Evolutionary conservation across 306 rosid genomes (phyloP).

Genomic region (Dalbergia oliveri): DNA sequence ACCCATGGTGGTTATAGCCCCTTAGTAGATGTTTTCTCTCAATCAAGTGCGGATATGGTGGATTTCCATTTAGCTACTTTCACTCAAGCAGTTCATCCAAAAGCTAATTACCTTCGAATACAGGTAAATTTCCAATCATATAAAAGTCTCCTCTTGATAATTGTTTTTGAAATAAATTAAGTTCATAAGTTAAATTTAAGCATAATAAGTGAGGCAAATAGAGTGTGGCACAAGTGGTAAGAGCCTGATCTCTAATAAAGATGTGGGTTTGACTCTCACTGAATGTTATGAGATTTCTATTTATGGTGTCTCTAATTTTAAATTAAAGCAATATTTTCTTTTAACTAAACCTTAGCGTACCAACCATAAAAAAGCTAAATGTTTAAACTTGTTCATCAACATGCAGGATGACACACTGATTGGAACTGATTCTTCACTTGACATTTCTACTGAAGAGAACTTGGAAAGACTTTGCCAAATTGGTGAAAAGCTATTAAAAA

Average conservation of each 20-base stretch:
- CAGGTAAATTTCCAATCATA: constrained; percentile 41
- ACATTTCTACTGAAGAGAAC: constrained; percentile 51
- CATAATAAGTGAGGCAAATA: too few relatives aligned
- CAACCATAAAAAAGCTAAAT: not conserved
- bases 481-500: constrained; percentile 48
- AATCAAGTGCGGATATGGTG: constrained; percentile 58
- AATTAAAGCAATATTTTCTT: too few relatives aligned
- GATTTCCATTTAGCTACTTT: constrained; percentile 54
- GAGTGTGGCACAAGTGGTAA: too few relatives aligned
- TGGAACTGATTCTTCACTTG: constrained; percentile 48
- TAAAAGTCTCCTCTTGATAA: too few relatives aligned
- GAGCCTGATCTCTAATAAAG: too few relatives aligned
- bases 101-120: constrained; percentile 54
- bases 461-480: constrained; percentile 44
- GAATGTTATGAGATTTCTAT: too few relatives aligned
- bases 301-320: too few relatives aligned
- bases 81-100: constrained; percentile 54
- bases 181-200: too few relatives aligned
- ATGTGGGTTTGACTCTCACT: too few relatives aligned
- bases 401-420: constrained; percentile 59
- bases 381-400: constrained; percentile 12
- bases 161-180: too few relatives aligned
- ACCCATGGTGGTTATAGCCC: constrained; percentile 46
- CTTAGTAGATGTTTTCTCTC: constrained; percentile 51
- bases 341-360: too few relatives aligned